phyloP scores from a whole-genome alignment of 2,329 filamentous ascomycete genomes.

The Penicillium thymicola region DNA sequence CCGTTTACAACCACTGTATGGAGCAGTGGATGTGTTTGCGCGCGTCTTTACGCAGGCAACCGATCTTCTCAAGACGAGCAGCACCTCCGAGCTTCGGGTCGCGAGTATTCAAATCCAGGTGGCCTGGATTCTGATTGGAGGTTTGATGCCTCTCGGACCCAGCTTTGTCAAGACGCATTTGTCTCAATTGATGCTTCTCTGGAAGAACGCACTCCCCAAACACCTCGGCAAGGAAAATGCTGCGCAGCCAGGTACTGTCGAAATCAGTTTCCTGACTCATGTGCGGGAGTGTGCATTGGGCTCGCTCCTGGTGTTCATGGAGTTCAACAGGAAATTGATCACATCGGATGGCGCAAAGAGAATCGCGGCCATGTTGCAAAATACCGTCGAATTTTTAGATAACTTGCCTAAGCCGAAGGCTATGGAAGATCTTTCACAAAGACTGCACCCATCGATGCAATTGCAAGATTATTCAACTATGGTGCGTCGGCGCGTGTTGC shows the following conservation, averaged over 20 bases:
- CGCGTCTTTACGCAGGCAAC: constrained; percentile 88
- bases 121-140: constrained; percentile 94
- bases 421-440: constrained; percentile 79
- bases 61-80: constrained; percentile 84
- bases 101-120: constrained; percentile 96
- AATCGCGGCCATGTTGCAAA: constrained; percentile 90
- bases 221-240: constrained; percentile 91
- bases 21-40: constrained; percentile 93
- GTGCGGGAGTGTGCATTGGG: constrained; percentile 92
- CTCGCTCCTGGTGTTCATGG: constrained; percentile 85
- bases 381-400: constrained; percentile 85
- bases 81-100: constrained; percentile 82
- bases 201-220: constrained; percentile 96
- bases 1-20: constrained; percentile 81
- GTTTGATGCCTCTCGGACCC: constrained; percentile 90
- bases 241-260: constrained; percentile 74
- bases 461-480: constrained; percentile 87
- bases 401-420: constrained; percentile 79
- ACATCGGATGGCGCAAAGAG: constrained; percentile 93
- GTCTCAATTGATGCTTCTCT: constrained; percentile 85
- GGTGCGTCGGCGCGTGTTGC: constrained; percentile 86
- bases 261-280: constrained; percentile 89
- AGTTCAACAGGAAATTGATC: constrained; percentile 86
- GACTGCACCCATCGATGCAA: constrained; percentile 79
- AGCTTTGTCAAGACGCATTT: constrained; percentile 99